phyloP scores from a whole-genome alignment of 2,329 filamentous ascomycete genomes.

The Trichophyton verrucosum region DNA sequence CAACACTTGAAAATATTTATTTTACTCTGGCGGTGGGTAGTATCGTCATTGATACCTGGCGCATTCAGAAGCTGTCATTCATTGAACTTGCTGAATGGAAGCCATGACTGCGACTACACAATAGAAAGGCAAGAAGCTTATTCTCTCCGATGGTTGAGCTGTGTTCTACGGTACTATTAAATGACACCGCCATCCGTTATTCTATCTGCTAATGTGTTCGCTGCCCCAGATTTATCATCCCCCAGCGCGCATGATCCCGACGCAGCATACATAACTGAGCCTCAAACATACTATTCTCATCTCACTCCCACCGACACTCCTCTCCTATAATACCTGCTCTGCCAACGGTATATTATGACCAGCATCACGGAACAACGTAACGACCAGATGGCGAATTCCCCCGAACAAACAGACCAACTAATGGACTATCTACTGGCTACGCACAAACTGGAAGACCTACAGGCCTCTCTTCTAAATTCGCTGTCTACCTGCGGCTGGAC shows the following conservation, averaged over 20 bases:
- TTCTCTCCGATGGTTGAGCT: background rate
- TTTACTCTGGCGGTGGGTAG: background rate
- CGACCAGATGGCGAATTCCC: slow-evolving; percentile 6
- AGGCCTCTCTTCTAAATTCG: slow-evolving; percentile 41
- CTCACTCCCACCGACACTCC: background rate
- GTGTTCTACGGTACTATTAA: background rate
- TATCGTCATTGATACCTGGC: background rate
- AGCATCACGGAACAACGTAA: background rate
- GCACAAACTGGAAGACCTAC: slow-evolving; percentile 44
- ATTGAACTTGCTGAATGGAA: background rate
- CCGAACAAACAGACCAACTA: slow-evolving; percentile 30
- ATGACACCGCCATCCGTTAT: background rate
- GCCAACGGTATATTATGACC: background rate
- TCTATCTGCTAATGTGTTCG: background rate
- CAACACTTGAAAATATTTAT: background rate
- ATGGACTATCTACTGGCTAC: slow-evolving; percentile 36
- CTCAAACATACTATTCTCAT: background rate
- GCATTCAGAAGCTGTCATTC: background rate
- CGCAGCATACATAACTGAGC: background rate
- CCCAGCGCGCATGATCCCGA: background rate
- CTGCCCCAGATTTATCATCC: background rate
- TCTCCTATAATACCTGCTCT: background rate
- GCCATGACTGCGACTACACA: background rate
- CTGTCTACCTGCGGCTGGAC: slow-evolving; percentile 49
- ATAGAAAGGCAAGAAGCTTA: background rate